Conservation (phyloP, 1,284 basidiomycete species). For the Mrakiaceae sp. region DNA sequence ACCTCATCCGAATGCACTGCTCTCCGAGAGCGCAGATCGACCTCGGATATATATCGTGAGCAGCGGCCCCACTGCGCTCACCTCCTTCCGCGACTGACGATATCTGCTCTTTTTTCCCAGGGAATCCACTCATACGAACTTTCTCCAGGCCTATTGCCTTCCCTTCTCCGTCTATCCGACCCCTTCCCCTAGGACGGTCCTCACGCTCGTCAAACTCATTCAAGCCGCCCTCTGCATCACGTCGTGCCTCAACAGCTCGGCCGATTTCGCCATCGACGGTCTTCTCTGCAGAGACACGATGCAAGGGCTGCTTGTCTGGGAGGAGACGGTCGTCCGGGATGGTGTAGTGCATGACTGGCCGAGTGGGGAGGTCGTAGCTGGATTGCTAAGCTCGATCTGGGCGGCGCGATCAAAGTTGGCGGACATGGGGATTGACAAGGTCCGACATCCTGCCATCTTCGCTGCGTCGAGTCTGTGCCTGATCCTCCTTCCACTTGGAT, state of each 20-base stretch:
- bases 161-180: not conserved
- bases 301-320: not conserved
- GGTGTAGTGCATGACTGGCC: not conserved
- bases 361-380: not conserved
- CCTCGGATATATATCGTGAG: too few relatives aligned
- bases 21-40: too few relatives aligned
- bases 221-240: not conserved
- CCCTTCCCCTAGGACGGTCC: not conserved
- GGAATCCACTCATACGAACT: not conserved
- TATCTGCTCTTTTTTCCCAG: not conserved
- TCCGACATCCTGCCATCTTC: not conserved
- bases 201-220: not conserved
- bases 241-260: not conserved
- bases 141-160: not conserved
- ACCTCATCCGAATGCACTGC: too few relatives aligned
- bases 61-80: too few relatives aligned
- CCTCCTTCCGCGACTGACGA: not conserved
- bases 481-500: not conserved
- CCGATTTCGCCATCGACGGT: not conserved
- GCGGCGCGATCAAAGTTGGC: not conserved
- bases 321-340: not conserved
- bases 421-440: not conserved
- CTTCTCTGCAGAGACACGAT: slow-evolving; percentile 4
- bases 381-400: not conserved
- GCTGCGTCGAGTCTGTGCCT: not conserved